A percentile compares a stretch with the other conserved stretches of the same genome.
These are phyloP conservation scores for Annulohypoxylon truncatum DNA, from an alignment of 2,329 filamentous ascomycete species.

Conservation along the genomic window DNA sequence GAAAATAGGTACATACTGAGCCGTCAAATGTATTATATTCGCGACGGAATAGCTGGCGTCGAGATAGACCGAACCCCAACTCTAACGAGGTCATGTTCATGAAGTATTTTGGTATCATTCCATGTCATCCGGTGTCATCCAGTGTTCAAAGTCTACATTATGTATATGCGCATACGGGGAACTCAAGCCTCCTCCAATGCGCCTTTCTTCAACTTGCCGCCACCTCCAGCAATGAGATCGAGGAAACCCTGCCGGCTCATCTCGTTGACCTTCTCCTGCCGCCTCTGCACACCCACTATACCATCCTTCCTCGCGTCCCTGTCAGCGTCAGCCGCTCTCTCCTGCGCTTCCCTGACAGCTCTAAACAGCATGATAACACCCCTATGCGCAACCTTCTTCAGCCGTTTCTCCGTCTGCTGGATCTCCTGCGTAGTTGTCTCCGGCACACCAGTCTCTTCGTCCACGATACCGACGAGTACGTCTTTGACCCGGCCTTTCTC, in stretches of 20 bases:
- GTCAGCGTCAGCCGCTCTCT: conserved; percentile 84
- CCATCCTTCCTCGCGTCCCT: conserved; percentile 76
- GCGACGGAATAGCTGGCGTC: conserved; percentile 25
- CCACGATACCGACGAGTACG: conserved; percentile 75
- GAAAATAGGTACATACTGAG: conserved; percentile 4
- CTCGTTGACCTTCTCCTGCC: conserved; percentile 90
- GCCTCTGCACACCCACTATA: conserved; percentile 80
- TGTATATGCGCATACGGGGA: not conserved
- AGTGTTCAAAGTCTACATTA: not conserved
- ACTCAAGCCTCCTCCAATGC: conserved; percentile 67
- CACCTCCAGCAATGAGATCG: conserved; percentile 81
- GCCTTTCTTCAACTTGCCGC: conserved; percentile 69
- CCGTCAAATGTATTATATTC: conserved; percentile 42
- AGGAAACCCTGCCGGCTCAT: conserved; percentile 98
- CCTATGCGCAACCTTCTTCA: conserved; percentile 89
- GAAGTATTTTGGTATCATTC: conserved; percentile 37
- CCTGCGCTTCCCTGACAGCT: conserved; percentile 90
- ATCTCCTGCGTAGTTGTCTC: conserved; percentile 65
- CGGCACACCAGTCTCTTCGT: conserved; percentile 58
- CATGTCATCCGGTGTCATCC: conserved; percentile 4
- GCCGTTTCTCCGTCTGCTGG: conserved; percentile 78
- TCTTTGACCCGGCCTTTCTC: conserved; percentile 92
- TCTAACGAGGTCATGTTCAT: conserved; percentile 41
- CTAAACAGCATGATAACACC: conserved; percentile 98
- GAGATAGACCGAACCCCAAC: conserved; percentile 43